These are phyloP conservation scores for Trichoderma koningii DNA, from an alignment of 2,329 filamentous ascomycete species.

Conservation along the genomic window DNA sequence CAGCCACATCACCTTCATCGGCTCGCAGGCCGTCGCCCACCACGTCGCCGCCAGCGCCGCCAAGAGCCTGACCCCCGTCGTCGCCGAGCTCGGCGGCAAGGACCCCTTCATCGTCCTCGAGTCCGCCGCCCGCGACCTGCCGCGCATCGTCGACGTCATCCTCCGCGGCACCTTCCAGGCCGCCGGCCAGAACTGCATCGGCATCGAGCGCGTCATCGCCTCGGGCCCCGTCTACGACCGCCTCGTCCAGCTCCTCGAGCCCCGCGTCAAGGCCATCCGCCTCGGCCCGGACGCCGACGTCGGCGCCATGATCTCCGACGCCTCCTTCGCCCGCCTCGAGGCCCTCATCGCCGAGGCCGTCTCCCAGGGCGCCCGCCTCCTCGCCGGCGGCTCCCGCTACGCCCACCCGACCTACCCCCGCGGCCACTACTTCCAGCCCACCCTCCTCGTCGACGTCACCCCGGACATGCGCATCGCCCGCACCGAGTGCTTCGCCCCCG, in stretches of 20 bases:
- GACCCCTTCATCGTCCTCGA: slow-evolving; percentile 90
- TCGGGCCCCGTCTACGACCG: slow-evolving; percentile 73
- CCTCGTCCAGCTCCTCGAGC: slow-evolving; percentile 69
- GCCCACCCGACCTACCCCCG: slow-evolving; percentile 70
- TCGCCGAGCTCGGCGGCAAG: slow-evolving; percentile 92
- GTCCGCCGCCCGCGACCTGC: slow-evolving; percentile 66
- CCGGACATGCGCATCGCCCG: slow-evolving; percentile 83
- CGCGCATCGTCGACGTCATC: slow-evolving; percentile 76
- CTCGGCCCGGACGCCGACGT: slow-evolving; percentile 79
- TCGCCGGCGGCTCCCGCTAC: slow-evolving; percentile 75
- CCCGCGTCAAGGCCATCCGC: slow-evolving; percentile 72
- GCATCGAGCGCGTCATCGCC: slow-evolving; percentile 89
- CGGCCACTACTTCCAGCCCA: slow-evolving; percentile 92
- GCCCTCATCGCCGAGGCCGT: slow-evolving; percentile 76
- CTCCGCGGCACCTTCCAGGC: slow-evolving; percentile 94
- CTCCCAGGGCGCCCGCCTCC: slow-evolving; percentile 72
- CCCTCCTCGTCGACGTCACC: slow-evolving; percentile 86
- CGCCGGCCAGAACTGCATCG: slow-evolving; percentile 95
- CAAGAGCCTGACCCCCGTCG: slow-evolving; percentile 80
- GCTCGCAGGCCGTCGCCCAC: slow-evolving; percentile 82
- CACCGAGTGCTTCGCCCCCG: slow-evolving; percentile 88
- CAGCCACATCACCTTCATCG: slow-evolving; percentile 93
- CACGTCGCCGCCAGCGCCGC: slow-evolving; percentile 85
- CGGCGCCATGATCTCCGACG: slow-evolving; percentile 84
- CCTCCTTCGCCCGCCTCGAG: slow-evolving; percentile 75